Evolutionary conservation across 495 filamentous ascomycete genomes (phyloP).

Genomic region (Antarctomyces pellizariae): DNA sequence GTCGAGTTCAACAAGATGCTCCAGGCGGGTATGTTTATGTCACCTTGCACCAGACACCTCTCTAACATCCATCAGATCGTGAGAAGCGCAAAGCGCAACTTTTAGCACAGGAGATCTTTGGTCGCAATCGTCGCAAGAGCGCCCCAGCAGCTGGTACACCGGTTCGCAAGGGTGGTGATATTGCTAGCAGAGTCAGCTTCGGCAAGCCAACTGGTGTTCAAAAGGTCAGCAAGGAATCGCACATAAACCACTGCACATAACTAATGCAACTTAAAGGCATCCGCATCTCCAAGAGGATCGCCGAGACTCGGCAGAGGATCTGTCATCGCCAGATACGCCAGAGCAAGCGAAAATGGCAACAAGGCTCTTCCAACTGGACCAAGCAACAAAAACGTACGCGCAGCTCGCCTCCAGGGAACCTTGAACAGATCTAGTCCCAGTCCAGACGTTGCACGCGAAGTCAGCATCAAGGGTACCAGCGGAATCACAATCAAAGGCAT

Average conservation of each 20-base stretch:
- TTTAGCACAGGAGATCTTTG: constrained; percentile 48
- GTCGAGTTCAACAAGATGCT: constrained; percentile 11
- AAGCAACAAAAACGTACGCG: constrained; percentile 12
- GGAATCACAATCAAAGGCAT: constrained; percentile 61
- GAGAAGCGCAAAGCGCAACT: constrained; percentile 44
- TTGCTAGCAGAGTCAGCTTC: constrained; percentile 56
- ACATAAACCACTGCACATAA: constrained; percentile 4
- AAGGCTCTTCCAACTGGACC: no score
- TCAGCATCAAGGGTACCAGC: constrained; percentile 11
- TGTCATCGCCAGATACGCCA: constrained; percentile 7
- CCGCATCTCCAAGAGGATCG: constrained; percentile 18
- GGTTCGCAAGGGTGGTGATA: constrained; percentile 19
- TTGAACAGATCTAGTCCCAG: constrained; percentile 13
- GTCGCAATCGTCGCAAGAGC: constrained; percentile 35
- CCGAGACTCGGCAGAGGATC: constrained; percentile 16
- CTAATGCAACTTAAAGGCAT: constrained; percentile 9
- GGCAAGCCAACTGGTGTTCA: constrained; percentile 21
- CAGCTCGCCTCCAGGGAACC: constrained; percentile 15
- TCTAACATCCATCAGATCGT: constrained; percentile 25
- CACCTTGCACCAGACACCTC: background rate
- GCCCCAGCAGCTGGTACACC: constrained; percentile 24
- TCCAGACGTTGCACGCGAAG: constrained; percentile 12
- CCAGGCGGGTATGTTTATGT: constrained; percentile 6
- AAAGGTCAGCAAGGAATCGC: constrained; percentile 6
- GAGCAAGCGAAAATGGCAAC: no score